A percentile compares a stretch with the other conserved stretches of the same genome.
Evolutionary conservation across 768 basidiomycete genomes (phyloP).

Genomic region (Suillus alpinus): DNA sequence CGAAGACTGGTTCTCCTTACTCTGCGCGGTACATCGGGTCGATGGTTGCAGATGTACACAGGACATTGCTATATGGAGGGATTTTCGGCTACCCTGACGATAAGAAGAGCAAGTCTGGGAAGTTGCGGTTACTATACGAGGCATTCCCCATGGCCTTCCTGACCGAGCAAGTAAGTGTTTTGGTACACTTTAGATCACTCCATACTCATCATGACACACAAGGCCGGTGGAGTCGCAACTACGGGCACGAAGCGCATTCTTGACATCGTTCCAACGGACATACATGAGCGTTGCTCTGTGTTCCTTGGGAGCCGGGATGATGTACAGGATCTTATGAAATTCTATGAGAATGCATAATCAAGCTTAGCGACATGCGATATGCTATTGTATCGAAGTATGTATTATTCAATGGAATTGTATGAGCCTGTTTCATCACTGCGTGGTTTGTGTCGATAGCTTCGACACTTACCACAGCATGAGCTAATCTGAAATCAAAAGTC

Average conservation of each 20-base stretch:
- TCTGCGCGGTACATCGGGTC: constrained; percentile 94
- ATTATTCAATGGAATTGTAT: neutral
- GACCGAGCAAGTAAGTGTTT: constrained; percentile 73
- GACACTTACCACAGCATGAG: neutral
- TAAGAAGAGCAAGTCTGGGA: constrained; percentile 96
- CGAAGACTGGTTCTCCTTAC: constrained; percentile 74
- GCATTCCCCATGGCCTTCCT: constrained; percentile 98
- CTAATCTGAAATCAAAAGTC: neutral
- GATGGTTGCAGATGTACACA: constrained; percentile 98
- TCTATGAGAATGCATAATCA: constrained; percentile 52
- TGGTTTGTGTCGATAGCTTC: neutral
- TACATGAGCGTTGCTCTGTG: constrained; percentile 91
- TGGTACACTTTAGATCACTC: neutral
- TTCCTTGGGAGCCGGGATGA: constrained; percentile 95
- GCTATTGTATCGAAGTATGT: neutral
- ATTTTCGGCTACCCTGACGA: constrained; percentile 99
- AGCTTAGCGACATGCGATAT: neutral
- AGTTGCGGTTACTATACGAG: constrained; percentile 92
- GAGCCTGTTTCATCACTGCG: neutral
- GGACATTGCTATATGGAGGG: constrained; percentile 94
- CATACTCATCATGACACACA: constrained; percentile 7
- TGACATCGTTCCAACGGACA: constrained; percentile 81
- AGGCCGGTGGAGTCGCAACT: constrained; percentile 96
- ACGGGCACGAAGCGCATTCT: constrained; percentile 93
- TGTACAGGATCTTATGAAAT: constrained; percentile 85